These are phyloP conservation scores for Fagus crenata DNA, from an alignment of 306 rosid species.

Conservation along the genomic window DNA sequence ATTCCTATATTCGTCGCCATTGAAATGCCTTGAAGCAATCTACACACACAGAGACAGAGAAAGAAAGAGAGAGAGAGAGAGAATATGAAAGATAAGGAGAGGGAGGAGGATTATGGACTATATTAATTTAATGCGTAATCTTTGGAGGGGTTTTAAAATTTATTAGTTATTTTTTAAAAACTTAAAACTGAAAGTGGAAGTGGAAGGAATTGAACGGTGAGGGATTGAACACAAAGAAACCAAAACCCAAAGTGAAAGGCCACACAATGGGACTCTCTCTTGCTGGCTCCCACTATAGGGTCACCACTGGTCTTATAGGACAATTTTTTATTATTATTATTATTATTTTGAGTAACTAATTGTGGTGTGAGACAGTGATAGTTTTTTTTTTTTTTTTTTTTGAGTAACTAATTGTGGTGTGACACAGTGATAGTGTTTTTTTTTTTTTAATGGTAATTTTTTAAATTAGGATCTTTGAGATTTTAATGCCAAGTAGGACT, in stretches of 20 bases:
- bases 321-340: not conserved
- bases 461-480: too few species aligned
- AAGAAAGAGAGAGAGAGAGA: constrained; percentile 1
- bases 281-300: not conserved
- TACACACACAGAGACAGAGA: not conserved
- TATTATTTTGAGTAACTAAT: too few species aligned
- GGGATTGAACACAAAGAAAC: constrained; percentile 16
- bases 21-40: constrained; percentile 21
- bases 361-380: too few species aligned
- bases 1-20: constrained; percentile 92
- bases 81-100: constrained; percentile 1
- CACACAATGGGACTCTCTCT: not conserved
- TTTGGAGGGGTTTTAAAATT: constrained; percentile 22
- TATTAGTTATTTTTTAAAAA: constrained; percentile 2
- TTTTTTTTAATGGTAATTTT: too few species aligned
- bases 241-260: constrained; percentile 19
- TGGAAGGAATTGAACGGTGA: constrained; percentile 26
- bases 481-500: too few species aligned
- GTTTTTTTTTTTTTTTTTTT: too few species aligned
- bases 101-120: constrained; percentile 3
- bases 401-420: too few species aligned
- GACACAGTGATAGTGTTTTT: too few species aligned
- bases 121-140: constrained; percentile 33
- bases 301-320: not conserved
- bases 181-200: constrained; percentile 17